Conservation (phyloP, 768 basidiomycete species). For the Leccinum olivaceopallidum region DNA sequence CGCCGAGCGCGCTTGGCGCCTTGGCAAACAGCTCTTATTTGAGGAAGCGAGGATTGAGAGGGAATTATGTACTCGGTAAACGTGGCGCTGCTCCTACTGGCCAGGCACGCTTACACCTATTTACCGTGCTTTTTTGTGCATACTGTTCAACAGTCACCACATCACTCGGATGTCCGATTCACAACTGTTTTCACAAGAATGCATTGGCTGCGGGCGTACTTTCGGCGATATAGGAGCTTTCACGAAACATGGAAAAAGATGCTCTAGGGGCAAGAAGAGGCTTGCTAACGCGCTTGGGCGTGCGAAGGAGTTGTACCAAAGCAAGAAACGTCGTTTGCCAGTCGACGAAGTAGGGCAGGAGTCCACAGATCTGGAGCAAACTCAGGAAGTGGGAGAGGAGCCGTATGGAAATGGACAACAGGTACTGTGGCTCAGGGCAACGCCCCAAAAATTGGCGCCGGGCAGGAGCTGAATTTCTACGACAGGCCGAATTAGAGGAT, state of each 20-base stretch:
- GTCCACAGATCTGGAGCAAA: not conserved
- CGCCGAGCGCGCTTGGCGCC: conserved; percentile 91
- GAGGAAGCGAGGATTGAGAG: conserved; percentile 83
- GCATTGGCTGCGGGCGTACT: not conserved
- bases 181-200: not conserved
- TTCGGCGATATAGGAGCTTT: conserved; percentile 1
- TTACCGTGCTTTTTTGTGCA: too few species aligned
- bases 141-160: too few species aligned
- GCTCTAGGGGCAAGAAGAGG: conserved; percentile 1
- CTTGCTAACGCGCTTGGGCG: not conserved
- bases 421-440: not conserved
- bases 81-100: too few species aligned
- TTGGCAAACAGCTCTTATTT: conserved; percentile 84
- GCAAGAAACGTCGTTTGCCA: not conserved
- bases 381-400: not conserved
- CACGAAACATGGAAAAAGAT: not conserved
- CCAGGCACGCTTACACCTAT: too few species aligned
- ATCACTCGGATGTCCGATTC: too few species aligned
- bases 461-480: not conserved
- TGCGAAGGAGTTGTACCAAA: not conserved
- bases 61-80: conserved; percentile 26
- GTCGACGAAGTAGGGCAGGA: not conserved
- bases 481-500: not conserved
- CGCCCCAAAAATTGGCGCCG: not conserved
- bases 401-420: not conserved